Base-by-base conservation (phyloP, 306 rosid genomes). In the Cucurbita moschata region DNA sequence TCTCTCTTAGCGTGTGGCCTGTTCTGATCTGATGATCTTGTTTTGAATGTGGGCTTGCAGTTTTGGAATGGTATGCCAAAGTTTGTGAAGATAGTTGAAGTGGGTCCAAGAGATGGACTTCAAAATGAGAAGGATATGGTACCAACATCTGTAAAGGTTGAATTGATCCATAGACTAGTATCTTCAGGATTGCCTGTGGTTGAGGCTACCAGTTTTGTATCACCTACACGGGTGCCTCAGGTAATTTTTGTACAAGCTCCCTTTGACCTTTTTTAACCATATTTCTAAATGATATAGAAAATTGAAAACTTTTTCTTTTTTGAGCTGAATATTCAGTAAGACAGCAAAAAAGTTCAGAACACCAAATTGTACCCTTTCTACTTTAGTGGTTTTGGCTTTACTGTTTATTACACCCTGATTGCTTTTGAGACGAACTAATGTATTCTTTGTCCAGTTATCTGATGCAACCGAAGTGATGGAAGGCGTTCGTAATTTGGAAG, bases 221-320 rank as follows among this genome's bases (percentile, higher is more conserved):
- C 97, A 21, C 96, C 97, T 71, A 88, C 90, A 85, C 90, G 97
- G 94, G 96, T 89, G 60, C 97, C 97, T 76, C 97, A 92, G 97
- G 97, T 91, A 80, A 70, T 65, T 73, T 8, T 72, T 15, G 52
- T 12, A 16, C 7, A 51, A 35, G 73, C 56, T 58, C 14, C 67
- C 55, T 75, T 26, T 23, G 73, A 13, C 21, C 46, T 67, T 59
- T 54, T 13, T 42, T 16, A 62, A 23, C 11, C 13, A 26, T 44
- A 46, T 4, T 35, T 51, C 47, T 68, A 69, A 77, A n/a, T 62
- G 35, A 38, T 12, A 52, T 23, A 11, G 10, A 23, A 43, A 68
- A 26, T 14, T 46, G 42, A 14, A 23, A 60, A 60, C 66, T 30
- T 23, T 35, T 59, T 53, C 18, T 15, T 8, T 13, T 51, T 57